Base-by-base conservation (phyloP, 1,139 yeast genomes). In the Saccharomycopsis hybrid region DNA sequence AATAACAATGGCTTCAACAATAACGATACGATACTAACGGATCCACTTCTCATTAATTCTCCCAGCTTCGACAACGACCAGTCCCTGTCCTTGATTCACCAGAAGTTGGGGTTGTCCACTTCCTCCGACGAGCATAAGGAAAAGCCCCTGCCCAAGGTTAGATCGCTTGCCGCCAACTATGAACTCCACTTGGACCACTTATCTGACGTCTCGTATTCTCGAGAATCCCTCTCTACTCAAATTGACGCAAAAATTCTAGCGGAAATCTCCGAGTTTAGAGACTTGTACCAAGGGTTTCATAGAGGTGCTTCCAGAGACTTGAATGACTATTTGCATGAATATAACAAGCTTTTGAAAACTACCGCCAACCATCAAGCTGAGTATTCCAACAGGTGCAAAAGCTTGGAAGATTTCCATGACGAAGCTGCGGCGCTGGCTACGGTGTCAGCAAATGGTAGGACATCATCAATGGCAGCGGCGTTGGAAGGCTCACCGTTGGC, bases 121-220 rank as follows among this genome's bases (percentile, higher is more conserved):
- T 31, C 35, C 35, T 11, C 11, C 18, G 7, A 7, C 43, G 11
- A 9, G 7, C n/a, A 32, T 8, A 32, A 18, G 18, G 18, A 18
- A 18, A 18, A 18, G 18, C 18, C 18, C 18, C 18, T 18, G 18
- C 51, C 51, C 7, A 18, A 31, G 24, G 24, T 46, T 11, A 41
- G 52, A 31, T 48, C 52, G 2, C 32, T 51, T 18, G 31, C 43
- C 3, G 45, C 50, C 2, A 51, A 51, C 41, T 53, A 38, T 30
- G 54, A 53, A 36, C 33, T 48, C 7, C 54, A 53, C 35, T 45
- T 51, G 41, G 54, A 53, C 37, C 32, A 46, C 36, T 13, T 53
- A n/a, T 43, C 49, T 9, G 56, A 53, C 31, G 38, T 53, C 5
- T 36, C 50, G 18, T 53, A 29, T 31, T 43, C 50, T 4, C 36